Percentiles rank a stretch among this genome's conserved stretches.
Conservation (phyloP, 176 grass and related monocot species). For the Pharus latifolius region DNA sequence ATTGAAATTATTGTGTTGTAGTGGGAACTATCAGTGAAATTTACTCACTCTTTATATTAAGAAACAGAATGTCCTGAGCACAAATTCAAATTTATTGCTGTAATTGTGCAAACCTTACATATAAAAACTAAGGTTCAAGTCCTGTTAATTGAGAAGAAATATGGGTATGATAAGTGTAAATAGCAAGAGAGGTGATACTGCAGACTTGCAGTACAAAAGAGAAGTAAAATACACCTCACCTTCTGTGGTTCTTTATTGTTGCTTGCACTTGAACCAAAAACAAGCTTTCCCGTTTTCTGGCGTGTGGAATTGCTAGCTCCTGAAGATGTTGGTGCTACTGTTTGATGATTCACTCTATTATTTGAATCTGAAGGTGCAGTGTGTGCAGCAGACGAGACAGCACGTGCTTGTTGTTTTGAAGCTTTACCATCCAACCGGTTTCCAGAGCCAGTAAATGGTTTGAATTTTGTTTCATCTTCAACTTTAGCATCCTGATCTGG, state of each 20-base stretch:
- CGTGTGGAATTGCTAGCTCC: conserved; percentile 19
- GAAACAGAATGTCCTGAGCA: too few relatives aligned
- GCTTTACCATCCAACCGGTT: conserved; percentile 65
- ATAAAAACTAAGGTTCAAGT: not conserved
- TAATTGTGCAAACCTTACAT: not conserved
- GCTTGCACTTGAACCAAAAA: conserved; percentile 62
- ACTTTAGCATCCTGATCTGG: conserved; percentile 18
- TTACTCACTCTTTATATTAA: too few relatives aligned
- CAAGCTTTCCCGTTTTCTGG: conserved; percentile 60
- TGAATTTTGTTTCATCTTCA: conserved; percentile 57
- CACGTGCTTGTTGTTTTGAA: conserved; percentile 21
- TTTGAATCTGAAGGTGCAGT: conserved; percentile 18
- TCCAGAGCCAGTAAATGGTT: conserved; percentile 55
- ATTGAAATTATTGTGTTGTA: too few relatives aligned
- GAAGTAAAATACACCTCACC: conserved; percentile 22
- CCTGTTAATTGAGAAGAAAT: not conserved
- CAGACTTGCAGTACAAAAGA: not conserved
- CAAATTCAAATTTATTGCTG: too few relatives aligned
- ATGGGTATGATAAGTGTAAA: not conserved
- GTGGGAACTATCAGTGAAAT: too few relatives aligned
- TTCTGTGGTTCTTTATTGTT: conserved; percentile 47
- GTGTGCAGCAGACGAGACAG: not conserved
- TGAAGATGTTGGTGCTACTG: conserved; percentile 3
- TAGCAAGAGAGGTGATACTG: not conserved
- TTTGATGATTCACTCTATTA: conserved; percentile 38